Evolutionary conservation across 768 basidiomycete genomes (phyloP), one percentile per base, ranked within the genome.

Genomic region (Leccinum subtestaceum): DNA sequence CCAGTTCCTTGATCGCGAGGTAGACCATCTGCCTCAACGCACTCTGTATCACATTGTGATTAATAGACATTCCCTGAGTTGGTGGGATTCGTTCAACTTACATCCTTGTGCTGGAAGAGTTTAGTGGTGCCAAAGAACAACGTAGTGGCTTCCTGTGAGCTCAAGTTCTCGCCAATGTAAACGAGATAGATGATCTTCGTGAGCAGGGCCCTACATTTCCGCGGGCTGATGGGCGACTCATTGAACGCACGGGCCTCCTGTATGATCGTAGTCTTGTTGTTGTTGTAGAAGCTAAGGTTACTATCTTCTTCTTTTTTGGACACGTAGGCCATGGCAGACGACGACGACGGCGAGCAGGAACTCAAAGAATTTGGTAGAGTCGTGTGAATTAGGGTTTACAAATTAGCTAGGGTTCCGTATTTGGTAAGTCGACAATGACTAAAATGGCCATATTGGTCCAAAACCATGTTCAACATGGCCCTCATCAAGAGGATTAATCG

Each of bases 231-330:
- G 60, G 97, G 97, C 17, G 96, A 97, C 71, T 98, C 96, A 77
- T 99, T 98, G 87, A 99, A 99, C 59, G 95, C 91, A 65, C 97
- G 87, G 60, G 97, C 95, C 75, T 99, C 97, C 75, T 98, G 97
- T 65, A 98, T 91, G 64, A 98, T 90, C 1, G 96, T 97, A 21
- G 93, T 95, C 76, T 98, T 98, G 81, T 98, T 96, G 78, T 93
- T 93, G 74, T 93, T 91, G 75, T 91, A 95, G 54, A 88, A 84
- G 80, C 91, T 93, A 67, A 97, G 85, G 55, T 92, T 89, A 74
- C 83, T 87, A 79, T 97, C 95, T 70, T 98, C 96, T 77, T 98
- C 95, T 81, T 95, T 95, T 81, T 98, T 98, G 65, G 89, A 93
- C 69, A 83, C 81, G 76, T 91, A 88, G 65, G 87, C 82, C 85